Evolutionary conservation across 2,329 filamentous ascomycete genomes (phyloP), one percentile per base, ranked within the genome.

Genomic region (Tolypocladium ophioglossoides): DNA sequence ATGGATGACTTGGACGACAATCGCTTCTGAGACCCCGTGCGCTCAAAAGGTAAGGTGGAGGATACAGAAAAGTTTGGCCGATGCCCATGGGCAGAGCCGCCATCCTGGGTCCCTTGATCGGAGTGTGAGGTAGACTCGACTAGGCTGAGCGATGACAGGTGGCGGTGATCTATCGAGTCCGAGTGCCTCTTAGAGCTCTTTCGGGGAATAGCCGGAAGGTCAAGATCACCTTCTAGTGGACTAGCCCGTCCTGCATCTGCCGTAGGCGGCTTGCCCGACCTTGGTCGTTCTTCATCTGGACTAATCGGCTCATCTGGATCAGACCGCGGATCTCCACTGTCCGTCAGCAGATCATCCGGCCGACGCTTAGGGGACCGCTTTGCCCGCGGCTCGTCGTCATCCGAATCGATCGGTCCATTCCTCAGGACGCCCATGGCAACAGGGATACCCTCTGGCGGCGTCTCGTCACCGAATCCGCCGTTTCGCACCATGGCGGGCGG

Each of bases 101-200:
- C 54, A 37, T 58, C 56, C 47, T 55, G 40, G 38, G 55, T 59
- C 22, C 39, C 58, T 34, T 40, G 58, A 41, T 55, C 60, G 6
- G 55, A 57, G 4, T 58, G 53, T 30, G 62, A 55, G 22, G 22
- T 27, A 6, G 55, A 57, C 11, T 53, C 51, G 8, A 55, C 55
- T n/a, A 70, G 38, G 52, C 68, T 70, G 44, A 74, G 64, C 24
- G 72, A 71, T 10, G 70, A 66, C 24, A 67, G 60, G 14, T 66
- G 66, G 34, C 62, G 60, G 53, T 58, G 64, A 27, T 70, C 62
- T n/a, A 66, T 68, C 34, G 61, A 64, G 41, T 67, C 71, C 2
- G 80, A 82, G 55, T 78, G 70, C 56, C 85, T 78, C 64, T 83
- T 84, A 0, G 87, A 91, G 65, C 85, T 90, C 70, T 86, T 89